These are phyloP conservation scores for Ustilago xerochloae DNA, from an alignment of 1,284 basidiomycete species.

Conservation along the genomic window DNA sequence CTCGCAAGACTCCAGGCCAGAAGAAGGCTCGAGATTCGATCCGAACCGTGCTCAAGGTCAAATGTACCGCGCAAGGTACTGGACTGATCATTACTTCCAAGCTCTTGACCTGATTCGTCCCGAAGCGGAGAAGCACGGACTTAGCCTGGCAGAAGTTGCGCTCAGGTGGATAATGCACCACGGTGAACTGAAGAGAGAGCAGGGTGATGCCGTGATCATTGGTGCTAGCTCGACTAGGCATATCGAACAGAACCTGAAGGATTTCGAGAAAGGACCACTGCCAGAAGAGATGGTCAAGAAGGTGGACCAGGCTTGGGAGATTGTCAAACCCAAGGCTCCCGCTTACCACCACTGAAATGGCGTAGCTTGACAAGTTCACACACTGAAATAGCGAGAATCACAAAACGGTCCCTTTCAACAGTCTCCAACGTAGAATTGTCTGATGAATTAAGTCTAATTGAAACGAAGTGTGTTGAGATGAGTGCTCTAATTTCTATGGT, in stretches of 20 bases:
- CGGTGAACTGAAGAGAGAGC: conserved; percentile 27
- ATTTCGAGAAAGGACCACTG: conserved; percentile 51
- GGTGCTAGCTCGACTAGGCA: conserved; percentile 48
- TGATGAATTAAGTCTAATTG: background rate
- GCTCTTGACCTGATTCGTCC: conserved; percentile 61
- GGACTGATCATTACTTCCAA: conserved; percentile 54
- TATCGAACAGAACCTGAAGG: conserved; percentile 51
- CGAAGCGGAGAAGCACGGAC: conserved; percentile 43
- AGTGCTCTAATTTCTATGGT: conserved; percentile 1
- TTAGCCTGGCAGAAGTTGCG: conserved; percentile 47
- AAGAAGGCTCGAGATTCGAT: conserved; percentile 51
- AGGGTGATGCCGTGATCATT: conserved; percentile 51
- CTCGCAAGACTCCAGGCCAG: conserved; percentile 1
- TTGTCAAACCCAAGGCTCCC: conserved; percentile 46
- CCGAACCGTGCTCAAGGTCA: conserved; percentile 40
- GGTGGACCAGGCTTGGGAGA: conserved; percentile 52
- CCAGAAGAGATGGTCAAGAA: conserved; percentile 43
- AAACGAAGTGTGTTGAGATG: background rate
- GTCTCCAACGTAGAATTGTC: background rate
- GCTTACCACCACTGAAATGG: conserved; percentile 44
- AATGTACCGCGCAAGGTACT: conserved; percentile 54
- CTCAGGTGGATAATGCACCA: conserved; percentile 58
- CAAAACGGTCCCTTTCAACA: too few species aligned
- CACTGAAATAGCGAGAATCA: too few species aligned
- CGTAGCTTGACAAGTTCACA: too few species aligned